These are phyloP conservation scores for Liquidambar formosana DNA, from an alignment of 164 flowering plant species.

Conservation along the genomic window DNA sequence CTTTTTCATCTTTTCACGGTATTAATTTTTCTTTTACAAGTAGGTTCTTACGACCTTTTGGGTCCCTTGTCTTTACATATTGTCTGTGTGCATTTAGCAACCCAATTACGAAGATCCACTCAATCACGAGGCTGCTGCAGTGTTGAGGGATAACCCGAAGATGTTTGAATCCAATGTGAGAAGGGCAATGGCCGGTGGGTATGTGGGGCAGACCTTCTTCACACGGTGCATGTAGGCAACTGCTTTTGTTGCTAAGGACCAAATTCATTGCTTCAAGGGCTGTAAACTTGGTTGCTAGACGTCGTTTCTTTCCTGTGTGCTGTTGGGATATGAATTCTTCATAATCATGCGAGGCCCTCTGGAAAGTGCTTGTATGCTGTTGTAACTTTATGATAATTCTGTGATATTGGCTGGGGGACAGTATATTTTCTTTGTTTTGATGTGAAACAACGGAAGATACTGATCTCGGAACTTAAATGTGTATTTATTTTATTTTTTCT, in stretches of 20 bases:
- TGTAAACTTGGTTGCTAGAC: slow-evolving; percentile 14
- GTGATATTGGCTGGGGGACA: slow-evolving; percentile 9
- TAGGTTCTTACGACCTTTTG: not conserved
- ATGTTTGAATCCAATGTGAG: slow-evolving; percentile 65
- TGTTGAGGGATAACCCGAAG: slow-evolving; percentile 71
- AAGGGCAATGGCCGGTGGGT: slow-evolving; percentile 78
- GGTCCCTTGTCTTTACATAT: not conserved
- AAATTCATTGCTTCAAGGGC: slow-evolving; percentile 9
- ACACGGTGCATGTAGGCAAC: slow-evolving; percentile 45
- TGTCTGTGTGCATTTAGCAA: slow-evolving; percentile 41
- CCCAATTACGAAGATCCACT: slow-evolving; percentile 79
- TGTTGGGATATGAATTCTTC: not conserved
- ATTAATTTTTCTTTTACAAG: slow-evolving; percentile 11
- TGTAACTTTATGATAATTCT: slow-evolving; percentile 15
- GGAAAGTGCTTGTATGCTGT: slow-evolving; percentile 11
- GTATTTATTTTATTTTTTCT: slow-evolving; percentile 14
- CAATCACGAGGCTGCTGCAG: slow-evolving; percentile 79
- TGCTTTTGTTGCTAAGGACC: slow-evolving; percentile 3
- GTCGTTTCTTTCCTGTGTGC: not conserved
- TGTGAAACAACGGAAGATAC: slow-evolving; percentile 7
- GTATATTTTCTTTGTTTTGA: not conserved
- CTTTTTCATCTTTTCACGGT: slow-evolving; percentile 75
- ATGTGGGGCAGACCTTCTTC: slow-evolving; percentile 63
- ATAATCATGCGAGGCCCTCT: slow-evolving; percentile 1
- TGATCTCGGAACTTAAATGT: not conserved